phyloP scores from a whole-genome alignment of 208 protist genomes.

The Acanthamoeba castellanii region DNA sequence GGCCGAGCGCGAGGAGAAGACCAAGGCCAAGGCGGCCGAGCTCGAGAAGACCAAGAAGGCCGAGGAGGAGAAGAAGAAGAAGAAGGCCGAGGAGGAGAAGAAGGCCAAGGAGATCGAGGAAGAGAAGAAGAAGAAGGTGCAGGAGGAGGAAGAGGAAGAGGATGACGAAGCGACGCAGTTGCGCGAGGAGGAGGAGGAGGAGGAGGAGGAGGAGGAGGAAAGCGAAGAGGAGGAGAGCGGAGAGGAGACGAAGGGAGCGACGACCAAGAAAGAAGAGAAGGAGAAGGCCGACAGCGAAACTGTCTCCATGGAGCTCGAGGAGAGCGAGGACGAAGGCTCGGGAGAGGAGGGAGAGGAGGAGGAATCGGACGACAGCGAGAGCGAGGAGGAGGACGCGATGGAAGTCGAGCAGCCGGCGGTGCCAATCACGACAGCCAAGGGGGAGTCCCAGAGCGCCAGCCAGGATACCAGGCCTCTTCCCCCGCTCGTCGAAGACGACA shows the following conservation, averaged over 20 bases:
- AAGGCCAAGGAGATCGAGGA: background rate
- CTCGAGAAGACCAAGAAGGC: background rate
- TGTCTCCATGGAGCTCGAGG: background rate
- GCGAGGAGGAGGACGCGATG: background rate
- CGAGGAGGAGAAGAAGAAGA: background rate
- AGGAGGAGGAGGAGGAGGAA: conserved; percentile 5
- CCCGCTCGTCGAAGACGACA: background rate
- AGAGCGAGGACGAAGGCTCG: background rate
- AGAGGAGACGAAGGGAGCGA: background rate
- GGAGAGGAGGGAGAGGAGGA: background rate
- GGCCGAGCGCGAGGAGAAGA: background rate
- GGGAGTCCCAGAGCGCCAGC: background rate
- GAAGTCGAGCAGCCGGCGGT: background rate
- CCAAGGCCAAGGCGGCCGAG: background rate
- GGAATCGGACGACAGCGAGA: background rate
- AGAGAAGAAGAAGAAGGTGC: background rate
- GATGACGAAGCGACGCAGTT: background rate
- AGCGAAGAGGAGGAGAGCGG: background rate
- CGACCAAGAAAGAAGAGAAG: background rate
- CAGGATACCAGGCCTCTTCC: background rate
- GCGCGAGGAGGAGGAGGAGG: background rate
- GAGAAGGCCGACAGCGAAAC: background rate
- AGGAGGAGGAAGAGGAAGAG: background rate
- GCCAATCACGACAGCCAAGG: background rate
- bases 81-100: background rate